These are phyloP conservation scores for Chaetoceros tenuissimus DNA, from an alignment of 108 stramenopile genomes.

Conservation along the genomic window DNA sequence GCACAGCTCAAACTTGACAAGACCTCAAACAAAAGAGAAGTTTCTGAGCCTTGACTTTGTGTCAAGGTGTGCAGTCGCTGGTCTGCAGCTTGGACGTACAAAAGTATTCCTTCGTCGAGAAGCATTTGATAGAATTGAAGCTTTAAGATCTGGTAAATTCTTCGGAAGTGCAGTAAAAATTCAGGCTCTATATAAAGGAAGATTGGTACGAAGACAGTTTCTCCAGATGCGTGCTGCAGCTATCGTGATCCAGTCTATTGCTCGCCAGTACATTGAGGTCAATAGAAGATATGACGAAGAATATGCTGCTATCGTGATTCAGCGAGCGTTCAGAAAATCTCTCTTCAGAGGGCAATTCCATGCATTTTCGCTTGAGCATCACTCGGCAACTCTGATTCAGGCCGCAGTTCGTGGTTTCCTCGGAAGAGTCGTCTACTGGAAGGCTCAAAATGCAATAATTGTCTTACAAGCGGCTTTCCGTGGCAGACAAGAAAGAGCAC, in stretches of 20 bases:
- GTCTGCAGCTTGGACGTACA: slow-evolving; percentile 80
- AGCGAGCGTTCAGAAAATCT: slow-evolving; percentile 47
- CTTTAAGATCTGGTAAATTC: slow-evolving; percentile 56
- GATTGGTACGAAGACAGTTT: slow-evolving; percentile 37
- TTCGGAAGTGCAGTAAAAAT: slow-evolving; percentile 49
- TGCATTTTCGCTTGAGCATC: slow-evolving; percentile 15
- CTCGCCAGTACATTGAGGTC: slow-evolving; percentile 28
- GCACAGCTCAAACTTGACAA: slow-evolving; percentile 32
- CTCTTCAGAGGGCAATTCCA: not conserved
- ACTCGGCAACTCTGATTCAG: slow-evolving; percentile 39
- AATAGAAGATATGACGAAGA: slow-evolving; percentile 4
- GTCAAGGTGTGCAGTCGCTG: slow-evolving; percentile 70
- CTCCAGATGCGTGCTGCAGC: slow-evolving; percentile 40
- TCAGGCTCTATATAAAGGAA: slow-evolving; percentile 63
- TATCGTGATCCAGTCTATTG: slow-evolving; percentile 62
- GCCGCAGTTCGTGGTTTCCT: not conserved
- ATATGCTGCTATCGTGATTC: slow-evolving; percentile 36
- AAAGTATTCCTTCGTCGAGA: slow-evolving; percentile 86
- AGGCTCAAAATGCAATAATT: slow-evolving; percentile 13
- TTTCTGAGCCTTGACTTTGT: slow-evolving; percentile 70
- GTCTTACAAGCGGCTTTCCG: slow-evolving; percentile 34
- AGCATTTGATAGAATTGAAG: slow-evolving; percentile 84
- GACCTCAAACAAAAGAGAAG: slow-evolving; percentile 50
- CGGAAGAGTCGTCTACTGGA: not conserved
- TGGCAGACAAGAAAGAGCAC: slow-evolving; percentile 15